Conservation (phyloP, 1,139 yeast genomes). For the Hansenula anomala region DNA sequence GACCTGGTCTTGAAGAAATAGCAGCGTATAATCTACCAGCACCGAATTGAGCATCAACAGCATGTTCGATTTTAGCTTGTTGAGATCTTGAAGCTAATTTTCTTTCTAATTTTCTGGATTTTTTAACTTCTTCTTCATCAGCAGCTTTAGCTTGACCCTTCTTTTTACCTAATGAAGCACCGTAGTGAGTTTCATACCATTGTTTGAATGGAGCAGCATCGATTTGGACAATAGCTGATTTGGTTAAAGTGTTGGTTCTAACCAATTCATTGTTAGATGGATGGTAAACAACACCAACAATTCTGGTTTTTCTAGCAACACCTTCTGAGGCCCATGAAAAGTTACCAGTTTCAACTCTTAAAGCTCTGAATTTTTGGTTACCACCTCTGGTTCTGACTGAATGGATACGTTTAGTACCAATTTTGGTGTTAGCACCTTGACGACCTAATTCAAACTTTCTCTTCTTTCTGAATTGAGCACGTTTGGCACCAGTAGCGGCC, state of each 20-base stretch:
- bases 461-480: slow-evolving; percentile 99
- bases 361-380: slow-evolving; percentile 99
- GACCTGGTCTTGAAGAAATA: slow-evolving; percentile 99
- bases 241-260: slow-evolving; percentile 99
- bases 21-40: slow-evolving; percentile 99
- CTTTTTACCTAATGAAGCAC: slow-evolving; percentile 84
- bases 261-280: slow-evolving; percentile 99
- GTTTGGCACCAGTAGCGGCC: slow-evolving; percentile 99
- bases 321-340: slow-evolving; percentile 99
- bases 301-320: slow-evolving; percentile 97
- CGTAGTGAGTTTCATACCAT: slow-evolving; percentile 99
- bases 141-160: slow-evolving; percentile 30
- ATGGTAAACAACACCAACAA: slow-evolving; percentile 96
- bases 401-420: slow-evolving; percentile 98
- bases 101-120: slow-evolving; percentile 82
- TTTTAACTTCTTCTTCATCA: slow-evolving; percentile 52
- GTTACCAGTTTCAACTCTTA: slow-evolving; percentile 99
- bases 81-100: slow-evolving; percentile 90
- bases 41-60: slow-evolving; percentile 94
- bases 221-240: slow-evolving; percentile 97
- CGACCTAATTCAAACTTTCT: slow-evolving; percentile 99
- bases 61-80: slow-evolving; percentile 77
- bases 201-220: slow-evolving; percentile 99
- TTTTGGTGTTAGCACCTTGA: slow-evolving; percentile 99
- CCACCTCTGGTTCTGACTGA: slow-evolving; percentile 99